A percentile compares a stretch with the other conserved stretches of the same genome.
phyloP scores from a whole-genome alignment of 257 asterid species.

The Lantana camara region DNA sequence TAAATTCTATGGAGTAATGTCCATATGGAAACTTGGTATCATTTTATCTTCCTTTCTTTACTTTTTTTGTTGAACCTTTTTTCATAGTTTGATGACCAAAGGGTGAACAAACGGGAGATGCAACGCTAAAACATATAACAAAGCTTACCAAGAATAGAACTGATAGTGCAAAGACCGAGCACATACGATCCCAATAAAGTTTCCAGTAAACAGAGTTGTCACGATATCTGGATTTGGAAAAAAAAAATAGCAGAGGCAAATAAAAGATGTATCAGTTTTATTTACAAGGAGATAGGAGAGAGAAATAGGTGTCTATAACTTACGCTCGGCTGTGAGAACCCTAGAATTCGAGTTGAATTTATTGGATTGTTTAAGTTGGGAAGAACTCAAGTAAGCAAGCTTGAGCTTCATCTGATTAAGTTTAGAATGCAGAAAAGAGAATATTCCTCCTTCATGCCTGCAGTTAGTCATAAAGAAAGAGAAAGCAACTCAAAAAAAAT shows the following conservation, averaged over 20 bases:
- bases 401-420: slow-evolving; percentile 35
- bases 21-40: not conserved
- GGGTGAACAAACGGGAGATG: not conserved
- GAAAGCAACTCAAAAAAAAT: not conserved
- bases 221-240: slow-evolving; percentile 48
- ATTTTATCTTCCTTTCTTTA: not conserved
- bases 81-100: no score
- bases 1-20: not conserved
- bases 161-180: slow-evolving; percentile 83
- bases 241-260: not conserved
- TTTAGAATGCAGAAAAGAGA: slow-evolving; percentile 40
- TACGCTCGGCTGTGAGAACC: slow-evolving; percentile 55
- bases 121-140: not conserved
- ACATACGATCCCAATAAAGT: slow-evolving; percentile 71
- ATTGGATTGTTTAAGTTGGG: slow-evolving; percentile 29
- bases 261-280: not conserved
- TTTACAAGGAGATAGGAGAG: not conserved
- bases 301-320: slow-evolving; percentile 23
- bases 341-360: slow-evolving; percentile 19
- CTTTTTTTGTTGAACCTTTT: no score
- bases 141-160: slow-evolving; percentile 69
- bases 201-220: slow-evolving; percentile 68
- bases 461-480: slow-evolving; percentile 15
- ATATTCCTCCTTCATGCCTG: slow-evolving; percentile 74
- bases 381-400: slow-evolving; percentile 31